Conservation (phyloP, 2,329 filamentous ascomycete species). For the Talaromyces sp. region DNA sequence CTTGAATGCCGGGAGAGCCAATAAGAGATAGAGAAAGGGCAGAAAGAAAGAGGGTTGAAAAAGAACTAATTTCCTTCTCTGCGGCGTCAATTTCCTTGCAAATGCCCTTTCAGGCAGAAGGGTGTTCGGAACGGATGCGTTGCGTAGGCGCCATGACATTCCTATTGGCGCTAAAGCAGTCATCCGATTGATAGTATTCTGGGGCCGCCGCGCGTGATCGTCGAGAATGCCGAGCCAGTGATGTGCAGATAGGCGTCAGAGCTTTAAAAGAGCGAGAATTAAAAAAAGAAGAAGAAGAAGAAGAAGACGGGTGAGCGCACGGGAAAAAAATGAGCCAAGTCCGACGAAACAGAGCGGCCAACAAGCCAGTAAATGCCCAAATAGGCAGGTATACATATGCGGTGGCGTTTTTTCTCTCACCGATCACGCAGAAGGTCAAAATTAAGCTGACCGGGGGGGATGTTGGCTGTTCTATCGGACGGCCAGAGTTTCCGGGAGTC, state of each 20-base stretch:
- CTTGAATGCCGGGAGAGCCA: not conserved
- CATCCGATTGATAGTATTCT: constrained; percentile 23
- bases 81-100: not conserved
- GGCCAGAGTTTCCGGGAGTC: not conserved
- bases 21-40: not conserved
- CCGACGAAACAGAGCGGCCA: constrained; percentile 1
- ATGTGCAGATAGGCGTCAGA: not conserved
- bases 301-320: not conserved
- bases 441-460: not conserved
- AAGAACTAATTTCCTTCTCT: not conserved
- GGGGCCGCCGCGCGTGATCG: constrained; percentile 29
- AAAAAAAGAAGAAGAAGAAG: not conserved
- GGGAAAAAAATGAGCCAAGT: constrained; percentile 2
- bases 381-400: constrained; percentile 12
- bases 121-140: not conserved
- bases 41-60: not conserved
- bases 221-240: constrained; percentile 11
- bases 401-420: constrained; percentile 7
- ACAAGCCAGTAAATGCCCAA: constrained; percentile 5
- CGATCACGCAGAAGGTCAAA: not conserved
- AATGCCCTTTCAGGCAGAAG: not conserved
- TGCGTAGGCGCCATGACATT: not conserved
- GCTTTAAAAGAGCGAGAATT: not conserved
- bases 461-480: not conserved
- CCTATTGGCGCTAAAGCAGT: constrained; percentile 26